A percentile compares a stretch with the other conserved stretches of the same genome.
Evolutionary conservation across 306 rosid genomes (phyloP).

Genomic region (Macrotyloma uniflorum): DNA sequence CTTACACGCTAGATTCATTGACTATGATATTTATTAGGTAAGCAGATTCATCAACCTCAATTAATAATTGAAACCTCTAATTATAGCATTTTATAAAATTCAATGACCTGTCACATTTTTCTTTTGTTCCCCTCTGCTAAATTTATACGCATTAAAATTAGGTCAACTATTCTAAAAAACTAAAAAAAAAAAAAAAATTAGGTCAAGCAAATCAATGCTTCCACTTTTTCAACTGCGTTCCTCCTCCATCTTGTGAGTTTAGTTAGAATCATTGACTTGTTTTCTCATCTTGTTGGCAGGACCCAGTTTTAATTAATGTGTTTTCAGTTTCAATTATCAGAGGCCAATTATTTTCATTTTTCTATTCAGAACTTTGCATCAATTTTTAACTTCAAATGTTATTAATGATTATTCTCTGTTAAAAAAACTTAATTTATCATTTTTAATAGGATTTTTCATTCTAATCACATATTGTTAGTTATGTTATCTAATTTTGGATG

Average conservation of each 20-base stretch:
- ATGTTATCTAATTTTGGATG: too few species aligned
- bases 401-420: too few species aligned
- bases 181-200: not conserved
- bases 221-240: not conserved
- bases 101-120: not conserved
- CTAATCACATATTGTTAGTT: too few species aligned
- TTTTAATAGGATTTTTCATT: too few species aligned
- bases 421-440: too few species aligned
- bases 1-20: not conserved
- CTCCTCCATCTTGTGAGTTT: not conserved
- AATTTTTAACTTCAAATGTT: too few species aligned
- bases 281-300: not conserved
- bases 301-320: not conserved
- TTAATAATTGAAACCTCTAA: not conserved
- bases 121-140: not conserved
- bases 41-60: not conserved
- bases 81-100: not conserved
- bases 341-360: too few species aligned
- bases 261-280: not conserved
- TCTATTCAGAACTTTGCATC: too few species aligned
- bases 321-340: not conserved
- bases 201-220: constrained; percentile 1
- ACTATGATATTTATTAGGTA: constrained; percentile 10
- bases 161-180: not conserved
- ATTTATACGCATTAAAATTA: not conserved